Evolutionary conservation across 202 grass and related monocot species (phyloP), one percentile per base, ranked within the genome.

Genomic region (Zoysia matrella): DNA sequence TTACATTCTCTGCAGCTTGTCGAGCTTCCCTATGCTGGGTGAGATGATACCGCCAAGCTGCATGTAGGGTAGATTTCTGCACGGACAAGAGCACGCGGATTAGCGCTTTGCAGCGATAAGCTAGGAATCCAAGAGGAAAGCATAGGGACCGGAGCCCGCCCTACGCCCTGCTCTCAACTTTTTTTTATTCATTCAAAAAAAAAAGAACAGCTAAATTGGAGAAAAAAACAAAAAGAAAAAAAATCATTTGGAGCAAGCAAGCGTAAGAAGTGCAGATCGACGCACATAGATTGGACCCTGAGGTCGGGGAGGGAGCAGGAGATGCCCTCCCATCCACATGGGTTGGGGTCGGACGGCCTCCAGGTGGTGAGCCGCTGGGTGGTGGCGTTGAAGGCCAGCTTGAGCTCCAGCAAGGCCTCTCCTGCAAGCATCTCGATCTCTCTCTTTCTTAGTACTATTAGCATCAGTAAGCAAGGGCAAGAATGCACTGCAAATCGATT

Each of bases 31-130:
- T 22, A 98, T 95, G 88, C 87, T 90, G 8, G 92, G 83, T 6
- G 96, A 91, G 47, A 98, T 91, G 80, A 93, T 74, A 30, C 96
- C 92, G 11, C 84, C 91, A 45, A 98, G 89, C 90, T 95, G 96
- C 96, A 95, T 95, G 49, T 91, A 98, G 0, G 92, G 96, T 11
- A 98, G 84, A 76, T 98, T 95, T 88, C 92, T 98, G 87, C 68
- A 4, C 6, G 15, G 43, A 47, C 7, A 81, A 44, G 53, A 78
- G 49, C 51, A 22, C 2, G 56, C 53, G 36, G 13, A 68, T 42
- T 60, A 58, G 56, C 8, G 80, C 48, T 77, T 41, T n/a, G 52
- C 48, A 84, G 60, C 22, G 40, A 18, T 11, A 75, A 53, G 50
- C 7, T 60, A 7, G 64, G 52, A 80, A 92, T 77, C 79, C 71